Conservation (phyloP, 495 filamentous ascomycete species). For the Delitschia confertaspora region DNA sequence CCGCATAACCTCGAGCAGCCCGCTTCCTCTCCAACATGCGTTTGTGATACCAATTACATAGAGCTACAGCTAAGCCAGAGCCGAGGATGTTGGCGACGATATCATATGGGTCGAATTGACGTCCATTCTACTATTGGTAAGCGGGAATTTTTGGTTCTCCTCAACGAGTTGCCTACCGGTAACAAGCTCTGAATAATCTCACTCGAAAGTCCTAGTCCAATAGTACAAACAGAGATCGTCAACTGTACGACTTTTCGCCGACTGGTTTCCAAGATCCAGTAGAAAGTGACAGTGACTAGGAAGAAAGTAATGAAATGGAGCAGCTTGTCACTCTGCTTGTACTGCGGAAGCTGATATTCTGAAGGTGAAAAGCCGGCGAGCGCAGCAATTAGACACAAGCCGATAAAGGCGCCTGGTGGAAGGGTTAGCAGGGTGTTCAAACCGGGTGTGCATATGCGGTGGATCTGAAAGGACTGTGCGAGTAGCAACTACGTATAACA, state of each 20-base stretch:
- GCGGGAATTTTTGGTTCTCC: too few relatives aligned
- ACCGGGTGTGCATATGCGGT: not conserved
- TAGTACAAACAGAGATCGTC: slow-evolving; percentile 72
- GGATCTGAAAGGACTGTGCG: not conserved
- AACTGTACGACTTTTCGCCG: slow-evolving; percentile 75
- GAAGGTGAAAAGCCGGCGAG: slow-evolving; percentile 24
- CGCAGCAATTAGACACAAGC: slow-evolving; percentile 63
- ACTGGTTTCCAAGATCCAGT: slow-evolving; percentile 91
- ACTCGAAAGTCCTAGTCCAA: slow-evolving; percentile 66
- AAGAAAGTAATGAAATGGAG: slow-evolving; percentile 89
- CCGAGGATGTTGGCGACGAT: slow-evolving; percentile 83
- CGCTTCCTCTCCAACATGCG: slow-evolving; percentile 90
- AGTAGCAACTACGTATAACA: not conserved
- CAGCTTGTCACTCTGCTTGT: slow-evolving; percentile 67
- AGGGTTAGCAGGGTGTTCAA: not conserved
- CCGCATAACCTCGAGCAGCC: slow-evolving; percentile 57
- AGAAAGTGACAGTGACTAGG: slow-evolving; percentile 68
- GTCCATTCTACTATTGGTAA: slow-evolving; percentile 45
- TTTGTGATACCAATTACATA: slow-evolving; percentile 86
- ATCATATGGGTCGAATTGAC: slow-evolving; percentile 76
- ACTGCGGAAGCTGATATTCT: slow-evolving; percentile 29
- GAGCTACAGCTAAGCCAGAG: slow-evolving; percentile 55
- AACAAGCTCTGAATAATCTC: slow-evolving; percentile 76
- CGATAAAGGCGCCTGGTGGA: slow-evolving; percentile 59
- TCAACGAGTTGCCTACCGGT: slow-evolving; percentile 45